Evolutionary conservation across 768 basidiomycete species (phyloP).

Genomic region (Suillus decipiens): DNA sequence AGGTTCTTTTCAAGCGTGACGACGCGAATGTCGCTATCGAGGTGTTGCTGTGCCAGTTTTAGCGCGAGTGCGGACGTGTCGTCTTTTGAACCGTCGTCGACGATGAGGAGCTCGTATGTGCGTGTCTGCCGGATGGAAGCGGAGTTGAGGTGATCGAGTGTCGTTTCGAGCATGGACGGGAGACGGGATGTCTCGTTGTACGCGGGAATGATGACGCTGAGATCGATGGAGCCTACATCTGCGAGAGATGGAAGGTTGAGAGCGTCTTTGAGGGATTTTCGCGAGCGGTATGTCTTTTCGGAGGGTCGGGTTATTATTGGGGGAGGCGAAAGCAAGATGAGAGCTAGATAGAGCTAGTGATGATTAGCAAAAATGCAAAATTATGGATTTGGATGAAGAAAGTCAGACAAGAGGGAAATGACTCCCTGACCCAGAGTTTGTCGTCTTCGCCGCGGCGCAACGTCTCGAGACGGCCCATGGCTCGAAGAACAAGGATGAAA

Average conservation of each 20-base stretch:
- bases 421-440: constrained; percentile 48
- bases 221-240: constrained; percentile 61
- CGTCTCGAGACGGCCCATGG: constrained; percentile 49
- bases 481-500: constrained; percentile 97
- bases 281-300: constrained; percentile 69
- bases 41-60: constrained; percentile 56
- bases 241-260: constrained; percentile 56
- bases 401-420: constrained; percentile 41
- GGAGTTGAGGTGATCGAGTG: constrained; percentile 63
- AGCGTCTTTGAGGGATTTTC: constrained; percentile 52
- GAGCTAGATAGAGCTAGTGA: constrained; percentile 63
- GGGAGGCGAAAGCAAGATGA: constrained; percentile 75
- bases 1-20: constrained; percentile 78
- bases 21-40: constrained; percentile 67
- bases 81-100: constrained; percentile 90
- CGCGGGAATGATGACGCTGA: constrained; percentile 86
- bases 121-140: constrained; percentile 39
- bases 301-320: constrained; percentile 62
- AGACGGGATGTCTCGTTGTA: constrained; percentile 89
- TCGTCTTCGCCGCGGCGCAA: constrained; percentile 72
- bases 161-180: constrained; percentile 78
- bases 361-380: constrained; percentile 16
- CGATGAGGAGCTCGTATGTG: constrained; percentile 79
- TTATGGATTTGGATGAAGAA: constrained; percentile 7
- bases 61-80: constrained; percentile 69